Base-by-base conservation (phyloP, 345 rosid species). In the Salix arbutifolia region DNA sequence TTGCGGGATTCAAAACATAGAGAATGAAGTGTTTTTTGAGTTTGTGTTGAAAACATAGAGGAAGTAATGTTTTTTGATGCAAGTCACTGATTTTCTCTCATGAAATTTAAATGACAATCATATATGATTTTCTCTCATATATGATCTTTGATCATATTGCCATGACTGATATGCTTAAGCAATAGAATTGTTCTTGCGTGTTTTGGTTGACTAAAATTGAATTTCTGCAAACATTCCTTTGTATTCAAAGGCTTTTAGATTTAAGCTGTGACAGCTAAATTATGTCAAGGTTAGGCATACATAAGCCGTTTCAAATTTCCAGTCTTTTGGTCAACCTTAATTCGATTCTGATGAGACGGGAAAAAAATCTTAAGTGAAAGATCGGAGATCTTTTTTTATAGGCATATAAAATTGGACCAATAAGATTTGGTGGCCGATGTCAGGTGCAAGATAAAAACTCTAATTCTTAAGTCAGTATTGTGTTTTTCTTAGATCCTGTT, bases 1-100 rank as follows among this genome's bases (percentile, higher is more conserved):
- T 62, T 65, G 46, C 18, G 60, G 74, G 65, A 67, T 74, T 80
- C 14, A 35, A 68, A 79, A 77, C 76, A 30, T 14, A 37, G 67
- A 70, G 72, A 68, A 40, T 19, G 8, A 70, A 42, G 8, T 17
- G 31, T 62, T 52, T 58, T 72, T 67, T 56, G n/a, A 52, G 26
- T 28, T 42, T 38, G 65, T 44, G 44, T 44, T 65, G 70, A 53
- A 8, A 37, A 70, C 37, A 37, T 19, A n/a, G n/a, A n/a, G 28
- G 25, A 23, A 8, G 61, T 21, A n/a, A n/a, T n/a, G 2, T n/a
- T 56, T n/a, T 30, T 31, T 31, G 4, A 31, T 31, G 33, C 33
- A 31, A 31, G 33, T 31, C 1, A 21, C 5, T 3, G 12, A n/a
- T 11, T 9, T n/a, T 10, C 26, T n/a, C 26, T 56, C 26, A 8